phyloP scores from a whole-genome alignment of 768 basidiomycete species.

The Boletus eberwhitei region DNA sequence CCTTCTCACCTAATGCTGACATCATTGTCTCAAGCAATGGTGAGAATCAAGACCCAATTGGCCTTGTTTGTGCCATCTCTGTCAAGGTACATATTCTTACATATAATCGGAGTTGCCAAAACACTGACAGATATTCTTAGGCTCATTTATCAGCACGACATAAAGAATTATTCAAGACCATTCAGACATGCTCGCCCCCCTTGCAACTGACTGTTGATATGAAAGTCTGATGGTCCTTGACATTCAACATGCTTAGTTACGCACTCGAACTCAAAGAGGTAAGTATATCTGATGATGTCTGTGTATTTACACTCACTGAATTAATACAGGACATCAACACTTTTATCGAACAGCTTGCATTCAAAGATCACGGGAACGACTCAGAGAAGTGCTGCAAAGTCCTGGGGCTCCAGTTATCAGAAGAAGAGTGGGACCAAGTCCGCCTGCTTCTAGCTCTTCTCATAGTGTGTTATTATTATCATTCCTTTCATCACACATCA shows the following conservation, averaged over 20 bases:
- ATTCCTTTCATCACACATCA: not conserved
- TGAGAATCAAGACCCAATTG: not conserved
- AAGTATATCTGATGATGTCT: not conserved
- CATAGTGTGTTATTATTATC: not conserved
- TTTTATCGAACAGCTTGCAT: not conserved
- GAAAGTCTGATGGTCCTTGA: conserved; percentile 7
- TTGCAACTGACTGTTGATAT: conserved; percentile 4
- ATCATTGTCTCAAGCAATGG: not conserved
- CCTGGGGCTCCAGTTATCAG: not conserved
- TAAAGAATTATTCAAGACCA: conserved; percentile 5
- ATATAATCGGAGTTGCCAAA: no score
- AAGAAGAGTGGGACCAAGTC: conserved; percentile 4
- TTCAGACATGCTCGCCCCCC: not conserved
- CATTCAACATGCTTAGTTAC: conserved; percentile 2
- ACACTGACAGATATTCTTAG: not conserved
- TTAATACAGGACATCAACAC: conserved; percentile 1
- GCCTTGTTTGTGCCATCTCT: conserved; percentile 3
- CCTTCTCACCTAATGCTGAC: not conserved
- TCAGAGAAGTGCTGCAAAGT: not conserved
- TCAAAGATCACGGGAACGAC: not conserved
- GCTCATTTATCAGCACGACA: not conserved
- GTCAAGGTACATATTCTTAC: not conserved
- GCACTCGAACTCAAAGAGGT: conserved; percentile 3
- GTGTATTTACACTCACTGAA: not conserved
- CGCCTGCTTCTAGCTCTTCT: not conserved